Evolutionary conservation across 148 eudicot genomes (phyloP), one percentile per base, ranked within the genome.

Genomic region (Rhododendron vialii): DNA sequence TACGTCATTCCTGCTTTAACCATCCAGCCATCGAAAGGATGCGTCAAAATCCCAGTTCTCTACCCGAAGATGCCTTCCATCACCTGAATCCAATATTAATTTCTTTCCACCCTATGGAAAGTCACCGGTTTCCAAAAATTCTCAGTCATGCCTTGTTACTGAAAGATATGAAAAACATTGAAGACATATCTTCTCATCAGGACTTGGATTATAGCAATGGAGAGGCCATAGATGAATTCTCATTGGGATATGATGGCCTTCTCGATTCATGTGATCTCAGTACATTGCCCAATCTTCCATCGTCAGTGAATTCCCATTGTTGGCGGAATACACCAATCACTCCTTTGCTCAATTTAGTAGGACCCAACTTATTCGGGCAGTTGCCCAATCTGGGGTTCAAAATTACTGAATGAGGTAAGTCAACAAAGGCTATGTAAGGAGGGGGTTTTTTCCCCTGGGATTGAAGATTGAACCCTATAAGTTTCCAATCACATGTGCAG

Each of bases 71-170:
- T 86, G 85, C 86, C 82, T 89, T 85, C 87, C 85, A 50, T 88
- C 98, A 84, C 92, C 94, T 74, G 92, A 92, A 78, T 87, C 93
- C 85, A 87, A 87, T 85, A 83, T 86, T 15, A 85, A 79, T 83
- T 87, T 79, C 28, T 81, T 82, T 78, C 85, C 90, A 20, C 61
- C 87, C 10, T 88, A 79, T 80, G 88, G 80, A 43, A 87, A 85
- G 80, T 82, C 85, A 83, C 83, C 85, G 45, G 53, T 74, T 76
- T 88, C 92, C 33, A 85, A 48, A 86, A 88, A 61, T 84, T 81
- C 83, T 12, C 87, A 65, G 85, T 48, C 78, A 51, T 87, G 78
- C 33, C n/a, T 7, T 28, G 65, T n/a, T 83, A 59, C 77, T 35
- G 65, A 91, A 88, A 82, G 45, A 80, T 53, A 59, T 61, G 47